A percentile compares a stretch with the other conserved stretches of the same genome.
phyloP scores from a whole-genome alignment of 495 filamentous ascomycete genomes.

The Apodospora peruviana region DNA sequence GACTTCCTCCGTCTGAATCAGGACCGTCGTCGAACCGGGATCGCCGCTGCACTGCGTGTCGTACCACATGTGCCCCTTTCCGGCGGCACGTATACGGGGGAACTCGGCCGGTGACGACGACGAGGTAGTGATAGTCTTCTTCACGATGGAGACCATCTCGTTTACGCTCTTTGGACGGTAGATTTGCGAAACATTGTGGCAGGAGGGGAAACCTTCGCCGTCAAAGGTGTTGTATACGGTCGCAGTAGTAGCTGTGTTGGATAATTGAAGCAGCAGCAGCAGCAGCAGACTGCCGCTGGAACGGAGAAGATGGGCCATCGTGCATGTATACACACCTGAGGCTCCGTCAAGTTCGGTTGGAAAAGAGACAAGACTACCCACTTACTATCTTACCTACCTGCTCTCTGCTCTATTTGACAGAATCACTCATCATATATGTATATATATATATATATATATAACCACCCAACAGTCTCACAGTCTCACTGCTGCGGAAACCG shows the following conservation, averaged over 20 bases:
- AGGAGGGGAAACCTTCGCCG: conserved; percentile 41
- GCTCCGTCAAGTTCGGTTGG: too few relatives aligned
- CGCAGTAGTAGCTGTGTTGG: background rate
- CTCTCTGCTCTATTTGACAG: too few relatives aligned
- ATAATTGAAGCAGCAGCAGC: background rate
- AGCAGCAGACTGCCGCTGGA: background rate
- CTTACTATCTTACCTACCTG: too few relatives aligned
- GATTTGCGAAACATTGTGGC: conserved; percentile 36
- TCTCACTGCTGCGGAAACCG: too few relatives aligned
- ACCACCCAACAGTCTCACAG: too few relatives aligned
- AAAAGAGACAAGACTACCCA: too few relatives aligned
- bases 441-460: too few relatives aligned
- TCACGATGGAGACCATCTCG: conserved; percentile 37
- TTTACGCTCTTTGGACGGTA: conserved; percentile 37
- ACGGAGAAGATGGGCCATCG: too few relatives aligned
- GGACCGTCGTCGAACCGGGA: conserved; percentile 29
- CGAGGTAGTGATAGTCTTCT: conserved; percentile 18
- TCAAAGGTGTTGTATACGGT: conserved; percentile 42
- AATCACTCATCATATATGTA: too few relatives aligned
- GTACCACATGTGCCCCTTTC: conserved; percentile 48
- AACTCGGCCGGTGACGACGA: too few relatives aligned
- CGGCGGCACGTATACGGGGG: conserved; percentile 37
- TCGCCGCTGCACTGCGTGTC: conserved; percentile 45
- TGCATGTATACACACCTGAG: too few relatives aligned
- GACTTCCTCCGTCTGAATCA: conserved; percentile 42